Conservation (phyloP, 2,329 filamentous ascomycete species). For the Phoma sp. region DNA sequence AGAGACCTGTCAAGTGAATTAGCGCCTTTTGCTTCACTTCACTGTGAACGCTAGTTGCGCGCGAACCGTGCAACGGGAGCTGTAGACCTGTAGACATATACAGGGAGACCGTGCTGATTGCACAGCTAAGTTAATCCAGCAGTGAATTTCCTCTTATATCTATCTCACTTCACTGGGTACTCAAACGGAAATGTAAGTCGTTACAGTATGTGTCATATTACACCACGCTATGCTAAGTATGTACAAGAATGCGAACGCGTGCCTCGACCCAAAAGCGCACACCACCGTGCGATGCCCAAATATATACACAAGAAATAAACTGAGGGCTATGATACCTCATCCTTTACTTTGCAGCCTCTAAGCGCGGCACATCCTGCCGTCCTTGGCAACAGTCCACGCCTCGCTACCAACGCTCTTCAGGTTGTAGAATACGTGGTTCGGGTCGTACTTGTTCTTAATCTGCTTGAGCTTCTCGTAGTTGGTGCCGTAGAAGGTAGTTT, state of each 20-base stretch:
- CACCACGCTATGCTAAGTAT: conserved; percentile 14
- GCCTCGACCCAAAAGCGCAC: no score
- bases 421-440: conserved; percentile 29
- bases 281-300: not conserved
- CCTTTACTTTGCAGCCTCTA: not conserved
- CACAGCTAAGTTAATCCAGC: no score
- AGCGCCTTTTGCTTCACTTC: no score
- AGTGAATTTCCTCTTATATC: no score
- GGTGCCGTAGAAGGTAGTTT: conserved; percentile 55
- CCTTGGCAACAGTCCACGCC: conserved; percentile 21
- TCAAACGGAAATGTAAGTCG: not conserved
- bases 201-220: conserved; percentile 36
- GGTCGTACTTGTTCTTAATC: conserved; percentile 35
- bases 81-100: no score
- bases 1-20: no score
- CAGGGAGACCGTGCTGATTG: no score
- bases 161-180: no score
- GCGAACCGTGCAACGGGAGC: no score
- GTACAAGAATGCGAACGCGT: not conserved
- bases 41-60: no score
- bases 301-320: not conserved
- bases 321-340: not conserved
- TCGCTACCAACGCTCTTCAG: conserved; percentile 29
- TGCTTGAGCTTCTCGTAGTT: conserved; percentile 59
- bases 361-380: conserved; percentile 22